phyloP scores from a whole-genome alignment of 2,329 filamentous ascomycete species.

The Coniosporium tulheliwenetii region DNA sequence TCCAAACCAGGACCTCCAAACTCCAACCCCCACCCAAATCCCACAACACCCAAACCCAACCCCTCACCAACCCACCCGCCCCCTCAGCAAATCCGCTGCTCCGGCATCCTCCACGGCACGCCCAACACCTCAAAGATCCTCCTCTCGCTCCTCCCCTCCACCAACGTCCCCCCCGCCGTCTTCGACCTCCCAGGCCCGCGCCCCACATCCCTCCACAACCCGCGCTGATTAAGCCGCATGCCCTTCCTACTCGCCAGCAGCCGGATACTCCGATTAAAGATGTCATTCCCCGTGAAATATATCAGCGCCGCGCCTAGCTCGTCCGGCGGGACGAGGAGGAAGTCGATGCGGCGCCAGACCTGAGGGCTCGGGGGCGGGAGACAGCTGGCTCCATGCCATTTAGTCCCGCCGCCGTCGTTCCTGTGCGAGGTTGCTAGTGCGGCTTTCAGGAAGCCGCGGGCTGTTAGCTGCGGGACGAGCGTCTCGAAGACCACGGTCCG shows the following conservation, averaged over 20 bases:
- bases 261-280: slow-evolving; percentile 80
- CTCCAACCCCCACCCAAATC: too few relatives aligned
- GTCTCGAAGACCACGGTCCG: slow-evolving; percentile 43
- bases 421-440: slow-evolving; percentile 45
- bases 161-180: slow-evolving; percentile 49
- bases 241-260: slow-evolving; percentile 64
- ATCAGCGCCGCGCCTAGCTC: slow-evolving; percentile 74
- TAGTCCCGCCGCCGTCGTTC: slow-evolving; percentile 36
- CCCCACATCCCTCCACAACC: slow-evolving; percentile 58
- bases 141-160: slow-evolving; percentile 63
- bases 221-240: slow-evolving; percentile 74
- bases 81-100: slow-evolving; percentile 64
- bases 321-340: slow-evolving; percentile 64
- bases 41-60: too few relatives aligned
- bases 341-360: slow-evolving; percentile 68
- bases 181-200: slow-evolving; percentile 41
- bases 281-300: slow-evolving; percentile 94
- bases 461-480: slow-evolving; percentile 47
- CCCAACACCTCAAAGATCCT: slow-evolving; percentile 68
- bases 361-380: slow-evolving; percentile 35
- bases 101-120: slow-evolving; percentile 69
- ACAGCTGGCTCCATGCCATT: slow-evolving; percentile 79
- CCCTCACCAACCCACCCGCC: slow-evolving; percentile 9
- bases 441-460: slow-evolving; percentile 50
- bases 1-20: too few relatives aligned